Evolutionary conservation across 805 yeast species (phyloP), one percentile per base, ranked within the genome.

Genomic region (Suhomyces sp.): DNA sequence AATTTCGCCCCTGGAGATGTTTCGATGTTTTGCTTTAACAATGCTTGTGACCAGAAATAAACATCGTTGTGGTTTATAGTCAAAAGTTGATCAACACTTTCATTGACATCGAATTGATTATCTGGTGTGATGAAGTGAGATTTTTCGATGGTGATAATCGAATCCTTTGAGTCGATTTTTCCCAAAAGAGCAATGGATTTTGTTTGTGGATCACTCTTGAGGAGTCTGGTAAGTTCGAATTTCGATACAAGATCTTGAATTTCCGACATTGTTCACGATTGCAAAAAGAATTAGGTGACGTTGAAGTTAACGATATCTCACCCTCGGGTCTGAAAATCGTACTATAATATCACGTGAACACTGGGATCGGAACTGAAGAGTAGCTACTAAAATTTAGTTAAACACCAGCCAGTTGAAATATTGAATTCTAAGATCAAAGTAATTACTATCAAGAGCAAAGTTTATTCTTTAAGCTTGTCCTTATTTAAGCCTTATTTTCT

Each of bases 11-110:
- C 72, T 1, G 95, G 86, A 4, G 48, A 48, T 0, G 48, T 44
- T 0, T 62, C 65, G n/a, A 77, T 40, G 31, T 71, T 65, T 43
- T 77, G 81, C 3, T 47, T 47, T 26, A 83, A 44, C 1, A 72
- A 56, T 1, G 76, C 76, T 29, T 75, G 56, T 10, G 87, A 86
- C 97, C 98, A 91, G 42, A 72, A 72, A 53, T 91, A 91, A 1
- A 90, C 79, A 48, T 88, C 97, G 56, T 91, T 93, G 11, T 64
- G 56, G n/a, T 85, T 81, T 13, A 81, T 68, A 17, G 65, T 48
- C 18, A 55, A 38, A 16, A 67, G 15, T 1, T 50, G 43, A 2
- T 46, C 28, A 11, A 66, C 41, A 5, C 50, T 28, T 2, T 42
- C 17, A 11, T 35, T 25, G 23, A 54, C 25, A 14, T 43, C 38